These are phyloP conservation scores for Claviceps maximensis DNA, from an alignment of 2,329 filamentous ascomycete species.

Conservation along the genomic window DNA sequence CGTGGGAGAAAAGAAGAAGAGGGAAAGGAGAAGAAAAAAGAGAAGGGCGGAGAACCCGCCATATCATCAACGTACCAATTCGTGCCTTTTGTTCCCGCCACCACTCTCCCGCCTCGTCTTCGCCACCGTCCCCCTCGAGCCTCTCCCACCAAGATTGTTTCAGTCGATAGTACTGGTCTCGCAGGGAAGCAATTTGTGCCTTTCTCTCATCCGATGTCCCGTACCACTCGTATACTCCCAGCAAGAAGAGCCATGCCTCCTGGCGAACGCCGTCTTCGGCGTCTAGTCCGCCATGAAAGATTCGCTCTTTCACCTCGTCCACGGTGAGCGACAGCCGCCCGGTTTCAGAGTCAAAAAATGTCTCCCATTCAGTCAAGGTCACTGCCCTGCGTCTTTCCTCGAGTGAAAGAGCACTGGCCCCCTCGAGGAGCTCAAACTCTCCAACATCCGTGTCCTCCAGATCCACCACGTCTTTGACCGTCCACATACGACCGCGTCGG, in stretches of 20 bases:
- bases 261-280: conserved; percentile 85
- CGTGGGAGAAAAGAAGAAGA: background rate
- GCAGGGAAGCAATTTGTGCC: conserved; percentile 67
- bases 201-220: conserved; percentile 76
- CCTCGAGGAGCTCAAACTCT: conserved; percentile 88
- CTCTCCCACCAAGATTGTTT: conserved; percentile 96
- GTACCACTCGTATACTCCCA: conserved; percentile 89
- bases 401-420: conserved; percentile 58
- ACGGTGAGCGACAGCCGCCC: conserved; percentile 67
- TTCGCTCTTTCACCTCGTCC: conserved; percentile 91
- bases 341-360: conserved; percentile 65
- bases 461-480: conserved; percentile 79
- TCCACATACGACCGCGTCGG: conserved; percentile 77
- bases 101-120: conserved; percentile 77
- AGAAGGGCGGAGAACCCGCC: background rate
- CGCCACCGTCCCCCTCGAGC: conserved; percentile 68
- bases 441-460: conserved; percentile 91
- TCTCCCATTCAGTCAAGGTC: conserved; percentile 76
- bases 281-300: conserved; percentile 89
- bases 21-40: too few species aligned
- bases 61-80: conserved; percentile 56
- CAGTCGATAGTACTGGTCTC: conserved; percentile 87
- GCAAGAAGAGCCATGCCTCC: conserved; percentile 88
- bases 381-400: conserved; percentile 67
- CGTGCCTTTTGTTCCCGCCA: conserved; percentile 89